A percentile compares a stretch with the other conserved stretches of the same genome.
These are phyloP conservation scores for Trichophyton equinum DNA, from an alignment of 2,329 filamentous ascomycete genomes.

Conservation along the genomic window DNA sequence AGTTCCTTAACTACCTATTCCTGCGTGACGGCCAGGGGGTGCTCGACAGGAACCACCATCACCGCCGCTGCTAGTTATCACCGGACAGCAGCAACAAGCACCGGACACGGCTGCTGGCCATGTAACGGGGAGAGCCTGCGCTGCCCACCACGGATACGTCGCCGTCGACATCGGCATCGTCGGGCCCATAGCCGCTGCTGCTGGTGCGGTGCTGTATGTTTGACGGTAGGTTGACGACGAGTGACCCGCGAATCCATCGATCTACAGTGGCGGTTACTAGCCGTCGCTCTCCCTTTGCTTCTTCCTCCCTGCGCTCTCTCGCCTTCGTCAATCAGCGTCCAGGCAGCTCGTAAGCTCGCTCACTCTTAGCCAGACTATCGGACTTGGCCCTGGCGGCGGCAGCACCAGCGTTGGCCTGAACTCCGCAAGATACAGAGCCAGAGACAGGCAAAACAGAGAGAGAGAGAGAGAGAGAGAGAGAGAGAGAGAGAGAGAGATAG, in stretches of 20 bases:
- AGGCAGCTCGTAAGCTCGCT: background rate
- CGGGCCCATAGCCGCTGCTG: background rate
- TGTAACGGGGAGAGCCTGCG: background rate
- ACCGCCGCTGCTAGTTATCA: background rate
- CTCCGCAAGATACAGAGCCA: no score
- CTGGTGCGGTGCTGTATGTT: background rate
- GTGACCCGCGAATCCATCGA: background rate
- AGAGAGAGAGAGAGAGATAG: background rate
- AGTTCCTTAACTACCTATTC: background rate
- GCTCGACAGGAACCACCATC: background rate
- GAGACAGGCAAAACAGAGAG: no score
- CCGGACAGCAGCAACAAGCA: no score
- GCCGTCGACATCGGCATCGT: no score
- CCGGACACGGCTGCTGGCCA: background rate
- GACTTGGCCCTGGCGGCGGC: background rate
- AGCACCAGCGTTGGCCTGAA: no score
- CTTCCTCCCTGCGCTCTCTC: background rate
- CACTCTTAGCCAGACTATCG: background rate
- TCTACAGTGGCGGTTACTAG: constrained; percentile 2
- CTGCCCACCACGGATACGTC: no score
- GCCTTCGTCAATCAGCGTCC: background rate
- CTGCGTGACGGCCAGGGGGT: background rate
- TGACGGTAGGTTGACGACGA: background rate
- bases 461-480: background rate
- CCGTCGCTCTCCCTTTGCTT: background rate